These are phyloP conservation scores for Megacollybia platyphylla DNA, from an alignment of 1,284 basidiomycete species.

Conservation along the genomic window DNA sequence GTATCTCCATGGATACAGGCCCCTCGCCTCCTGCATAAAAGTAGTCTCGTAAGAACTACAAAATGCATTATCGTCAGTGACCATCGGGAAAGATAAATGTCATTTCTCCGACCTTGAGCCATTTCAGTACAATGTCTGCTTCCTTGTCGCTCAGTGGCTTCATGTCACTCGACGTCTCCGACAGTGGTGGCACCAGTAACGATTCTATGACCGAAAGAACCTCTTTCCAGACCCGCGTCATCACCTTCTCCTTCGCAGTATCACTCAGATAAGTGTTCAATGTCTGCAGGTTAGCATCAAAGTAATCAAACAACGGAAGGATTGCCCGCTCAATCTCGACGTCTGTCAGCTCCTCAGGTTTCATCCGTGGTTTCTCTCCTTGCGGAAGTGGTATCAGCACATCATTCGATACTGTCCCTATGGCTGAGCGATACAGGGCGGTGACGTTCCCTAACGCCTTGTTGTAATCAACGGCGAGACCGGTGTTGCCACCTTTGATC, in stretches of 20 bases:
- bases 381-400: conserved; percentile 69
- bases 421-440: conserved; percentile 66
- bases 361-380: conserved; percentile 54
- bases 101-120: conserved; percentile 65
- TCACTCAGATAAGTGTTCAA: conserved; percentile 82
- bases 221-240: conserved; percentile 95
- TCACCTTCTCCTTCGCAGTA: conserved; percentile 84
- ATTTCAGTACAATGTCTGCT: conserved; percentile 96
- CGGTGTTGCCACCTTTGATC: conserved; percentile 41
- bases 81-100: conserved; percentile 1
- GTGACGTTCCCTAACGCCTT: conserved; percentile 72
- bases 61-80: conserved; percentile 5
- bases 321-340: conserved; percentile 94
- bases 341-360: conserved; percentile 73
- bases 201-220: conserved; percentile 82
- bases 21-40: conserved; percentile 93
- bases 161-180: conserved; percentile 85
- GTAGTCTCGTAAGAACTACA: conserved; percentile 84
- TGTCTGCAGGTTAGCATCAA: conserved; percentile 88
- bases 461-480: conserved; percentile 67
- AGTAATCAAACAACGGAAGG: conserved; percentile 88
- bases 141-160: conserved; percentile 87
- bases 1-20: conserved; percentile 71
- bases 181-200: conserved; percentile 85
- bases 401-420: conserved; percentile 52